A percentile compares a stretch with the other conserved stretches of the same genome.
Conservation (phyloP, 345 rosid genomes). For the Gossypioides kirkii region DNA sequence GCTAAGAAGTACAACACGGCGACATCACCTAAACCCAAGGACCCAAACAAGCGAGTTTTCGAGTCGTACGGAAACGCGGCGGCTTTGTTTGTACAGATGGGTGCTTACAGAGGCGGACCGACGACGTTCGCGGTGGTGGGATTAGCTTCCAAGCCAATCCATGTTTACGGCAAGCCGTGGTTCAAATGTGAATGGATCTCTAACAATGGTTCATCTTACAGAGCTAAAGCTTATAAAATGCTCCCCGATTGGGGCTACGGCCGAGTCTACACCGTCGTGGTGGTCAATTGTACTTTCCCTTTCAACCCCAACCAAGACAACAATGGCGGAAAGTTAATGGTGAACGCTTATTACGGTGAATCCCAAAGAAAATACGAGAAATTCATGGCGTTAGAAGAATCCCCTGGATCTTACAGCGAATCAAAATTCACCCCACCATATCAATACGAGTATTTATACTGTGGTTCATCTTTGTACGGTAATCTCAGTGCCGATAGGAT, state of each 20-base stretch:
- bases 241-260: slow-evolving; percentile 94
- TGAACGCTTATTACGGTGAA: slow-evolving; percentile 59
- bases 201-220: slow-evolving; percentile 43
- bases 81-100: slow-evolving; percentile 75
- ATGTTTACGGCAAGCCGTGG: slow-evolving; percentile 63
- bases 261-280: slow-evolving; percentile 75
- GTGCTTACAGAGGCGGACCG: slow-evolving; percentile 79
- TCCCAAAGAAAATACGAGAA: slow-evolving; percentile 52
- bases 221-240: slow-evolving; percentile 63
- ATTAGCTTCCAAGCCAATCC: slow-evolving; percentile 80
- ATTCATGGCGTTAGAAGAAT: slow-evolving; percentile 55
- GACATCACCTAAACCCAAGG: slow-evolving; percentile 20
- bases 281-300: slow-evolving; percentile 64
- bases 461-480: slow-evolving; percentile 81
- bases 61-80: slow-evolving; percentile 71
- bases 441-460: slow-evolving; percentile 69
- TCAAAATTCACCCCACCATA: slow-evolving; percentile 49
- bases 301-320: slow-evolving; percentile 55
- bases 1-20: slow-evolving; percentile 28
- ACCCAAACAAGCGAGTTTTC: slow-evolving; percentile 65
- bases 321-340: slow-evolving; percentile 58
- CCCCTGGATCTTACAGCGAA: slow-evolving; percentile 48
- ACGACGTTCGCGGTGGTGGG: slow-evolving; percentile 71
- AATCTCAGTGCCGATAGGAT: slow-evolving; percentile 58
- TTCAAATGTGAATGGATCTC: slow-evolving; percentile 88